These are phyloP conservation scores for Komagataella populi DNA, from an alignment of 805 yeast species.

Conservation along the genomic window DNA sequence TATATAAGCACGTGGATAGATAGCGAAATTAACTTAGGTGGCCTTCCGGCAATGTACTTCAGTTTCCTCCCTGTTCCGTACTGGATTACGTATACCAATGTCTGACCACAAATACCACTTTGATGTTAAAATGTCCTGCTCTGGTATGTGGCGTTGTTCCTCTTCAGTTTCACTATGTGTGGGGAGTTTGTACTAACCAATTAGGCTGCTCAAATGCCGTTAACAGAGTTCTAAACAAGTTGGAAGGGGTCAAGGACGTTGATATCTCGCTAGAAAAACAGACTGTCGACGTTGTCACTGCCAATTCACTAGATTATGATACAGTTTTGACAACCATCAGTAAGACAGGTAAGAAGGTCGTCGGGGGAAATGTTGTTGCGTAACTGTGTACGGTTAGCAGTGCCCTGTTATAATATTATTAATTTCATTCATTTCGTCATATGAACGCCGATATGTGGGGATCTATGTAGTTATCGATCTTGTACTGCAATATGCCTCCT, in stretches of 20 bases:
- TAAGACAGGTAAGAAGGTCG: constrained; percentile 84
- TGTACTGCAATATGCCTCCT: constrained; percentile 44
- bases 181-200: background rate
- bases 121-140: constrained; percentile 76
- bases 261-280: constrained; percentile 73
- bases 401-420: background rate
- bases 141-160: constrained; percentile 24
- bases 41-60: background rate
- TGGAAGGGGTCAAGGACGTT: constrained; percentile 61
- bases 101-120: constrained; percentile 55
- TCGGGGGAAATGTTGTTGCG: constrained; percentile 43
- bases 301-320: constrained; percentile 46
- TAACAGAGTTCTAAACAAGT: constrained; percentile 53
- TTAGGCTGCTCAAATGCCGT: constrained; percentile 79
- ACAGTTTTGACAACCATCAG: constrained; percentile 67
- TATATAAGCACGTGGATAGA: background rate
- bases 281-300: constrained; percentile 64
- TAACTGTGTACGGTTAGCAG: constrained; percentile 7
- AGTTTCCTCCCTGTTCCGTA: background rate
- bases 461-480: constrained; percentile 16
- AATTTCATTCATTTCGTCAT: background rate
- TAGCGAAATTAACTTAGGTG: background rate
- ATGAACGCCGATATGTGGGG: constrained; percentile 2
- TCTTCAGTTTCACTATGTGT: background rate
- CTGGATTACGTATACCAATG: constrained; percentile 15